A percentile compares a stretch with the other conserved stretches of the same genome.
Evolutionary conservation across 179 eudicot genomes (phyloP).

Genomic region (Nepenthes alata): DNA sequence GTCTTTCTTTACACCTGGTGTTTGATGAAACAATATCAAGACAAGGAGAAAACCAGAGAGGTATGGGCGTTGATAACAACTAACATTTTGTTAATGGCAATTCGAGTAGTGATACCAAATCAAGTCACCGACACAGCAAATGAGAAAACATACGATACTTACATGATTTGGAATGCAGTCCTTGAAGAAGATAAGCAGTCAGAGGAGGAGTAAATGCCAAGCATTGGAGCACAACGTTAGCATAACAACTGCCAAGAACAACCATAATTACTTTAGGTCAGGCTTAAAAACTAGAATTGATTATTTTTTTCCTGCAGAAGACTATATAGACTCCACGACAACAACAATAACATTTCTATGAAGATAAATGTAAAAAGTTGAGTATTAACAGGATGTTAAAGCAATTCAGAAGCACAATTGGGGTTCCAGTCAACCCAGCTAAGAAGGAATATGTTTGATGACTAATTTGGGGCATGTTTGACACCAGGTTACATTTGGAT

Average conservation of each 20-base stretch:
- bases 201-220: conserved; percentile 80
- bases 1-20: conserved; percentile 49
- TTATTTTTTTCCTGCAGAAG: no score
- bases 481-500: no score
- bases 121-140: background rate
- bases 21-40: conserved; percentile 4
- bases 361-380: no score
- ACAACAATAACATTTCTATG: no score
- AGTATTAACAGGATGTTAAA: no score
- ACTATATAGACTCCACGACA: no score
- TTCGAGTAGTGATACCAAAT: background rate
- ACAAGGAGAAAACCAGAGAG: background rate
- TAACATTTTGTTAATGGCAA: background rate
- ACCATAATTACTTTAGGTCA: background rate
- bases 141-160: conserved; percentile 14
- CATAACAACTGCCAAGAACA: conserved; percentile 71
- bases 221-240: conserved; percentile 87
- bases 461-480: no score
- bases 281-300: background rate
- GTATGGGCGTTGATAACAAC: background rate
- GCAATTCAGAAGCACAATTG: no score
- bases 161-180: conserved; percentile 80
- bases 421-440: no score
- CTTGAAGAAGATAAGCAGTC: conserved; percentile 76
- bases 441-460: no score